Evolutionary conservation across 805 yeast species (phyloP).

Genomic region (Candida namnaoensis): DNA sequence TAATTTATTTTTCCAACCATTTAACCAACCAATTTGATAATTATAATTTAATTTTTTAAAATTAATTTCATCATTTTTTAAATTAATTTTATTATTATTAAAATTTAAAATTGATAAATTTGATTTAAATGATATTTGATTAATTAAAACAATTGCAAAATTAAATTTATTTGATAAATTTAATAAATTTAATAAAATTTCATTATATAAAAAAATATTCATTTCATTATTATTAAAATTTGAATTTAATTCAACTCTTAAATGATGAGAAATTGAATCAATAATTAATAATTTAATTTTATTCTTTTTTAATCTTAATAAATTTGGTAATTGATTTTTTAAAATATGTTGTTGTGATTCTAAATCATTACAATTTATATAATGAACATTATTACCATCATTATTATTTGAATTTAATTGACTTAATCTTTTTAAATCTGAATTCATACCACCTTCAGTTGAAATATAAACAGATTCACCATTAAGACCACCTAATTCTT

Average conservation of each 20-base stretch:
- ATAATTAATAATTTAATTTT: constrained; percentile 51
- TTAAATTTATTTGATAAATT: constrained; percentile 35
- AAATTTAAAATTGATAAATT: constrained; percentile 10
- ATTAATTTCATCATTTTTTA: constrained; percentile 4
- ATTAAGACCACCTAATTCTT: too few species aligned
- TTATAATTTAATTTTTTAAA: constrained; percentile 31
- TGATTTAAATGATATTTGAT: constrained; percentile 71
- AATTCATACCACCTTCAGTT: constrained; percentile 52
- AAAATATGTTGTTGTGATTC: constrained; percentile 70
- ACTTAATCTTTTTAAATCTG: constrained; percentile 59
- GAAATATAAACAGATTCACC: constrained; percentile 57
- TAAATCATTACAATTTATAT: constrained; percentile 54
- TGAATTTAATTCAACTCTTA: constrained; percentile 48
- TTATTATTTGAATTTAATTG: constrained; percentile 30
- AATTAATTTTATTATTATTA: too few species aligned
- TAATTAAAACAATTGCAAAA: constrained; percentile 61
- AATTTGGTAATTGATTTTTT: constrained; percentile 57
- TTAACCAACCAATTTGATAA: constrained; percentile 62
- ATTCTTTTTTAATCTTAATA: constrained; percentile 29
- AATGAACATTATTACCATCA: constrained; percentile 27
- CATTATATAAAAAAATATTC: constrained; percentile 32
- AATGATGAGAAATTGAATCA: constrained; percentile 80
- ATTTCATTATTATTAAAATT: constrained; percentile 23
- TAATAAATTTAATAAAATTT: constrained; percentile 38
- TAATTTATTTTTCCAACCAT: constrained; percentile 61